Evolutionary conservation across 2,329 filamentous ascomycete genomes (phyloP).

Genomic region (Cladosporium sphaerospermum): DNA sequence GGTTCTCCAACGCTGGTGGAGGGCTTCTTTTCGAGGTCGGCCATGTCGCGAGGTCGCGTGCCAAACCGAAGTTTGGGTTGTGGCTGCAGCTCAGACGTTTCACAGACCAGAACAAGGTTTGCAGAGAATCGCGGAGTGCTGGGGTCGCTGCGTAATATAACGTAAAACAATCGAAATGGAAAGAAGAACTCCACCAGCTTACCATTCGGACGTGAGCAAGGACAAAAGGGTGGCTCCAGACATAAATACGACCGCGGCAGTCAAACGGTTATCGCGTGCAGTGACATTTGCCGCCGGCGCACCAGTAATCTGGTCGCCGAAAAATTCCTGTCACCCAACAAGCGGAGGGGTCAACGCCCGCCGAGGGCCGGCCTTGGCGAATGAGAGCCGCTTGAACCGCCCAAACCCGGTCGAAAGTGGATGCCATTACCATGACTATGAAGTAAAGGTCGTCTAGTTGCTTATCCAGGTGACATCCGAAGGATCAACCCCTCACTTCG

Average conservation of each 20-base stretch:
- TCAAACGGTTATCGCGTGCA: not conserved
- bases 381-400: too few species aligned
- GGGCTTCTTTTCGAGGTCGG: conserved; percentile 10
- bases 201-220: conserved; percentile 1
- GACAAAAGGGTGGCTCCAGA: not conserved
- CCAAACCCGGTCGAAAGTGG: too few species aligned
- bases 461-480: too few species aligned
- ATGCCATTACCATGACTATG: too few species aligned
- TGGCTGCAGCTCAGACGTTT: conserved; percentile 10
- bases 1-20: not conserved
- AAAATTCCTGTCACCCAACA: not conserved
- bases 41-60: conserved; percentile 8
- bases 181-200: conserved; percentile 3
- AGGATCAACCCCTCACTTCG: too few species aligned
- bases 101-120: conserved; percentile 6
- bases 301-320: conserved; percentile 5
- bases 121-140: conserved; percentile 7
- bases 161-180: conserved; percentile 5
- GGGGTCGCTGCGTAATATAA: conserved; percentile 6
- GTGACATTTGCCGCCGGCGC: conserved; percentile 10
- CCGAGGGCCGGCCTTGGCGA: too few species aligned
- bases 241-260: not conserved
- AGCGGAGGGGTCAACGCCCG: too few species aligned
- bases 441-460: too few species aligned
- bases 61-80: not conserved